Conservation (phyloP, 176 grass and related monocot genomes). For the Rhynchospora pubera region DNA sequence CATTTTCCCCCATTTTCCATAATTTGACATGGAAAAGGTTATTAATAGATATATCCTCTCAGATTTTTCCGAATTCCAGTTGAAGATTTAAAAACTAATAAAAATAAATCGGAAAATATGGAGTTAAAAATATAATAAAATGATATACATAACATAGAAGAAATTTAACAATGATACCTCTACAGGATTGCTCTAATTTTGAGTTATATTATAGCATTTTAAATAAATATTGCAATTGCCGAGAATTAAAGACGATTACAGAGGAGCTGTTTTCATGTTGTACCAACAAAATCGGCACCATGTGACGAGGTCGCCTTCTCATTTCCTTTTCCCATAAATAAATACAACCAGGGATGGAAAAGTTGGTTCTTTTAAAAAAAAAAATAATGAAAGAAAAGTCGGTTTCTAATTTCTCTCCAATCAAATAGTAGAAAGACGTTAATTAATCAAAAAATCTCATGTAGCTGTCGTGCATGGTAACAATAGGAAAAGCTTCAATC, state of each 20-base stretch:
- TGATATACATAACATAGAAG: not conserved
- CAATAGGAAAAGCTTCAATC: conserved; percentile 8
- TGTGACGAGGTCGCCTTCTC: conserved; percentile 27
- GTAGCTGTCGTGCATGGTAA: conserved; percentile 21
- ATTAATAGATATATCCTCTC: not conserved
- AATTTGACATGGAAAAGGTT: not conserved
- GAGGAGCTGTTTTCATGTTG: not conserved
- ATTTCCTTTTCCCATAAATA: conserved; percentile 23
- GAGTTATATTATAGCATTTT: not conserved
- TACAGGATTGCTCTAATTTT: too few species aligned
- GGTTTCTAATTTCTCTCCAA: not conserved
- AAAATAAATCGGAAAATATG: not conserved
- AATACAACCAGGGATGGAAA: conserved; percentile 9
- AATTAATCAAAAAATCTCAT: conserved; percentile 11
- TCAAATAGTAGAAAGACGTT: not conserved
- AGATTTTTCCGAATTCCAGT: not conserved
- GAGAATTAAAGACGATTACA: not conserved
- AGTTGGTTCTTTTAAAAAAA: conserved; percentile 20
- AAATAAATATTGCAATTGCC: not conserved
- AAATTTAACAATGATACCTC: not conserved
- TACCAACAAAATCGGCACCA: conserved; percentile 13
- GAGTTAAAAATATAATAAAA: not conserved
- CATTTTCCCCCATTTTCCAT: not conserved
- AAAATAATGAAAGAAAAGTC: not conserved
- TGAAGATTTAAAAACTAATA: not conserved